Percentiles rank a stretch among this genome's conserved stretches.
phyloP scores from a whole-genome alignment of 768 basidiomycete species.

The Podaxis rugospora region DNA sequence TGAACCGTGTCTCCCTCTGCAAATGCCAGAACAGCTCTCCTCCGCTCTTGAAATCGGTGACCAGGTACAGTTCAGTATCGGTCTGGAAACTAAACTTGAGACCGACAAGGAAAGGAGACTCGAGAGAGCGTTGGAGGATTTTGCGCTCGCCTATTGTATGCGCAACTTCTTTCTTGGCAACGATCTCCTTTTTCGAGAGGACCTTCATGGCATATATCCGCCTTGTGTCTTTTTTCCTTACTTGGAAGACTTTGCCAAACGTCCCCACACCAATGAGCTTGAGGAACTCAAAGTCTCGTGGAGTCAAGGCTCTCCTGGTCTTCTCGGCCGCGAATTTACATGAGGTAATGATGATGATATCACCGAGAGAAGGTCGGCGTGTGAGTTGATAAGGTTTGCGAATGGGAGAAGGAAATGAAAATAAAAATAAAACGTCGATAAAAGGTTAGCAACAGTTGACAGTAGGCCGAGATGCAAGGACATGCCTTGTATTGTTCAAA shows the following conservation, averaged over 20 bases:
- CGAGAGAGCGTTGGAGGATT: conserved; percentile 89
- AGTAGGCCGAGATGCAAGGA: conserved; percentile 16
- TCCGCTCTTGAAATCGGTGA: conserved; percentile 98
- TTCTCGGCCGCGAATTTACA: conserved; percentile 26
- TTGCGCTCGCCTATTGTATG: conserved; percentile 99
- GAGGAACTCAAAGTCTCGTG: conserved; percentile 96
- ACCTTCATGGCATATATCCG: conserved; percentile 99
- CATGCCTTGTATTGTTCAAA: conserved; percentile 88
- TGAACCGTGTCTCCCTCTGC: conserved; percentile 91
- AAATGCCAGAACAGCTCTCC: conserved; percentile 99
- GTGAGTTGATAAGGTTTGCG: neutral
- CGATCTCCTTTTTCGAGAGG: conserved; percentile 96
- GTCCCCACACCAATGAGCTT: conserved; percentile 98
- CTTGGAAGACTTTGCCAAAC: conserved; percentile 98
- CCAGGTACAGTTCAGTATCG: conserved; percentile 89
- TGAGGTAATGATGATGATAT: conserved; percentile 8
- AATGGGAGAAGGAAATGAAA: neutral
- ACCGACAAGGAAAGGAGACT: conserved; percentile 96
- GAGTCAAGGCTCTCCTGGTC: conserved; percentile 85
- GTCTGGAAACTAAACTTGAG: conserved; percentile 99
- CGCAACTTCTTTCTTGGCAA: conserved; percentile 98
- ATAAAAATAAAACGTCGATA: neutral
- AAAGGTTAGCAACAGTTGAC: neutral
- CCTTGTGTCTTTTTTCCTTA: conserved; percentile 95
- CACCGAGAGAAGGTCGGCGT: neutral